Base-by-base conservation (phyloP, 169 alveolate species). In the Babesia bovis region DNA sequence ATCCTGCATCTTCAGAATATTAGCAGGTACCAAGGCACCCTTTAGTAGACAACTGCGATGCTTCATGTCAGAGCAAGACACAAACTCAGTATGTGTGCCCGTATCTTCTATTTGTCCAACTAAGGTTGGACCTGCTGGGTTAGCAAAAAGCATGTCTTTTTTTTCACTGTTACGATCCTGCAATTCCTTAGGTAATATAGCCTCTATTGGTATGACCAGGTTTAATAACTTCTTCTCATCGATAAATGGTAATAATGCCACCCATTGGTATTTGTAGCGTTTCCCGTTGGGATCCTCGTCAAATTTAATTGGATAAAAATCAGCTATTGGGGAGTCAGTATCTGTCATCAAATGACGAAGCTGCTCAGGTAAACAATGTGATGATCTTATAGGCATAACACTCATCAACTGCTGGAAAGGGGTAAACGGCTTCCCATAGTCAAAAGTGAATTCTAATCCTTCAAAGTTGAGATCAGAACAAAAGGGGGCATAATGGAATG, bases 401-500 rank as follows among this genome's bases (percentile, higher is more conserved):
- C 98, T 87, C 88, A 98, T 86, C 41, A 98, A 84, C 85, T 97
- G 98, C 81, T 96, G 96, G 73, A 96, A 96, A 21, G 99, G 99
- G 9, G 92, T 87, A 81, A 92, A 93, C 47, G 99, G 99, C 51
- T 73, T 86, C 19, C 98, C 95, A 53, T 77, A 36, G 28, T 68
- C 82, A 35, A 78, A 78, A 36, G 30, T 92, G 90, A 81, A 95
- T 91, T 53, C 87, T 26, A 55, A 81, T 73, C 44, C 90, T 60
- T 81, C 90, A 72, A 81, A 81, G 12, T 77, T 84, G 72, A 97
- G 89, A 85, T 97, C 99, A 13, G 95, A 85, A 28, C 98, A 96
- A 89, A 95, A 95, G 40, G 99, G 99, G 32, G 99, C 98, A 85
- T 97, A 98, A 85, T 97, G 99, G 83, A 86, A 98, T 23, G 99